Conservation (phyloP, 495 filamentous ascomycete genomes). For the Alectoria sarmentosa region DNA sequence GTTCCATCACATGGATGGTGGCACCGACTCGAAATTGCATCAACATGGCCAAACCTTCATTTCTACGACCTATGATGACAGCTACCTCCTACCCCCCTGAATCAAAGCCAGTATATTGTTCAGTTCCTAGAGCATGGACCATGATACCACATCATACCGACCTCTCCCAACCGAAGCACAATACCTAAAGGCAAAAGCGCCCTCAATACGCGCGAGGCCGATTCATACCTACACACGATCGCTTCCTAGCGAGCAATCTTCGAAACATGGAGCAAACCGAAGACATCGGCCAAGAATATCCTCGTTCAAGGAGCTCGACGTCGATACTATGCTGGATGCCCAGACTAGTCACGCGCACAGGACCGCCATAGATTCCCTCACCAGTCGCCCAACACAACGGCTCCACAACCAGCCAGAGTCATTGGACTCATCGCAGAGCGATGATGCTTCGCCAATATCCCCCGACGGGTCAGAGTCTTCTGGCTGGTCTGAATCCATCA, state of each 20-base stretch:
- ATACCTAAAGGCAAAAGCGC: not conserved
- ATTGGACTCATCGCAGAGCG: conserved; percentile 10
- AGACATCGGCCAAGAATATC: conserved; percentile 4
- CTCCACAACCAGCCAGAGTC: conserved; percentile 1
- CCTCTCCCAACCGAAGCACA: conserved; percentile 7
- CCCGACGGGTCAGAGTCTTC: not conserved
- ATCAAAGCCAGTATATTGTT: not conserved
- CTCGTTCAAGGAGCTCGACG: conserved; percentile 19
- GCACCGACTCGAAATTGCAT: conserved; percentile 3
- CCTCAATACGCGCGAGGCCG: conserved; percentile 6
- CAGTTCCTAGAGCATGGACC: conserved; percentile 5
- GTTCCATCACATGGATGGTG: not conserved
- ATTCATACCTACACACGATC: not conserved
- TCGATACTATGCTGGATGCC: conserved; percentile 9
- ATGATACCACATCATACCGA: conserved; percentile 3
- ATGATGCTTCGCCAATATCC: conserved; percentile 3
- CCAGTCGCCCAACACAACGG: conserved; percentile 3
- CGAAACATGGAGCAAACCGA: not conserved
- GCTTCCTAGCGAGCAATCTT: not conserved
- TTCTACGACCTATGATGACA: conserved; percentile 1
- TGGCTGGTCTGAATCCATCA: not conserved
- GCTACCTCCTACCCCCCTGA: not conserved
- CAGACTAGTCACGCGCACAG: not conserved
- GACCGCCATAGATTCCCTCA: conserved; percentile 2
- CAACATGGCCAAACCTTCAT: conserved; percentile 1